Evolutionary conservation across 1,284 basidiomycete species (phyloP), one percentile per base, ranked within the genome.

Genomic region (Heterobasidion irregulare): DNA sequence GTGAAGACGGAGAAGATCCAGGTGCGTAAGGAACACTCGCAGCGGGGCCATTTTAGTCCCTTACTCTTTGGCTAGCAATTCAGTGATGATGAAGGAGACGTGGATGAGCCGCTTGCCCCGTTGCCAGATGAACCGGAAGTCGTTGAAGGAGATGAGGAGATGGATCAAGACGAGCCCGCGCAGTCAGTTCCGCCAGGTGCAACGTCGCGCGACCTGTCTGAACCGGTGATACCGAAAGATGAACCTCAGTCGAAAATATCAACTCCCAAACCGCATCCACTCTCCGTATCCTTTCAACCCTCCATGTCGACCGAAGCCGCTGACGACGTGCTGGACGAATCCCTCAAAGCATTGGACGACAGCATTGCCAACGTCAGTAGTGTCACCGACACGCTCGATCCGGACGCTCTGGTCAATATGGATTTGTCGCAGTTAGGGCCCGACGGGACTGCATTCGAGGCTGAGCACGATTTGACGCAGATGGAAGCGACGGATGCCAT

Each of bases 81-180:
- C 63, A 88, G 83, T 63, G 89, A 90, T 64, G 86, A 90, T 56
- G 88, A 91, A 64, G 85, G 79, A 53, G 85, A 82, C 60, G 78
- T 72, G 0, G 86, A 89, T 62, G 84, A 87, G 62, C 86, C 87
- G 15, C 75, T 90, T 43, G 88, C 80, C 8, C 87, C 88, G 19
- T 71, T 90, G 50, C 87, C 85, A 12, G 88, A 88, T 53, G 86
- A 89, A 60, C 77, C 78, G 19, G 84, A 87, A 64, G 75, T 77
- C 10, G 76, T 75, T 1, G 84, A 84, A 47, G 79, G 73, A 13
- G 80, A 82, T 56, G 79, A 81, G 43, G 82, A 83, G 54, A 68
- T 73, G 62, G 86, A 83, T 35, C 82, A 85, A 55, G 87, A 89
- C 58, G 86, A 87, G 53, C 72, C 75, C 36, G 73, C 78, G 34